These are phyloP conservation scores for Nannochloropsis granulata DNA, from an alignment of 108 stramenopile species.

Conservation along the genomic window DNA sequence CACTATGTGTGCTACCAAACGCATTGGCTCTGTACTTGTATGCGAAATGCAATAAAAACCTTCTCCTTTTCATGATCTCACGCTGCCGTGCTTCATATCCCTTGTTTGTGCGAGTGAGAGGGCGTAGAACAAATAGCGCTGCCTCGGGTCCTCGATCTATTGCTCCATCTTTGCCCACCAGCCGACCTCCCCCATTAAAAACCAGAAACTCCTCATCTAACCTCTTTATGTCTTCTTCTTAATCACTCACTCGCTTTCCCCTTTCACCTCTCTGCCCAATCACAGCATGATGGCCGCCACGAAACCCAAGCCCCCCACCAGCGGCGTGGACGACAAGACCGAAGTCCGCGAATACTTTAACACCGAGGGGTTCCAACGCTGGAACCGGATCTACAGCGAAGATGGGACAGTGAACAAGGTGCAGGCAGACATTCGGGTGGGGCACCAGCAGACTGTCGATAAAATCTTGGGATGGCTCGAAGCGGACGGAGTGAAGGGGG, in stretches of 20 bases:
- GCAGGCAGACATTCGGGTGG: constrained; percentile 81
- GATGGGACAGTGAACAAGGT: constrained; percentile 27
- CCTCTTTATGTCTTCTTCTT: too few species aligned
- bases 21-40: too few species aligned
- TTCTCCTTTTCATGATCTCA: too few species aligned
- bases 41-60: too few species aligned
- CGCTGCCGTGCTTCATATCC: too few species aligned
- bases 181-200: too few species aligned
- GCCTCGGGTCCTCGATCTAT: too few species aligned
- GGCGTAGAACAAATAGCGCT: too few species aligned
- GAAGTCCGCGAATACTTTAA: constrained; percentile 95
- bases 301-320: neutral
- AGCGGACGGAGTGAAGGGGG: constrained; percentile 51
- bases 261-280: neutral
- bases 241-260: neutral
- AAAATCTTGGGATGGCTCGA: constrained; percentile 80
- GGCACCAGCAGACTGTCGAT: constrained; percentile 86
- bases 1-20: too few species aligned
- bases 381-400: constrained; percentile 56
- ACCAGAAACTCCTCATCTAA: too few species aligned
- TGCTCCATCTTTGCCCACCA: too few species aligned
- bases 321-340: constrained; percentile 61
- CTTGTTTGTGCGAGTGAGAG: too few species aligned
- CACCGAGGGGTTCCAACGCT: constrained; percentile 90
- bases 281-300: neutral